Base-by-base conservation (phyloP, 2,329 filamentous ascomycete species). In the Aureobasidium sp. region DNA sequence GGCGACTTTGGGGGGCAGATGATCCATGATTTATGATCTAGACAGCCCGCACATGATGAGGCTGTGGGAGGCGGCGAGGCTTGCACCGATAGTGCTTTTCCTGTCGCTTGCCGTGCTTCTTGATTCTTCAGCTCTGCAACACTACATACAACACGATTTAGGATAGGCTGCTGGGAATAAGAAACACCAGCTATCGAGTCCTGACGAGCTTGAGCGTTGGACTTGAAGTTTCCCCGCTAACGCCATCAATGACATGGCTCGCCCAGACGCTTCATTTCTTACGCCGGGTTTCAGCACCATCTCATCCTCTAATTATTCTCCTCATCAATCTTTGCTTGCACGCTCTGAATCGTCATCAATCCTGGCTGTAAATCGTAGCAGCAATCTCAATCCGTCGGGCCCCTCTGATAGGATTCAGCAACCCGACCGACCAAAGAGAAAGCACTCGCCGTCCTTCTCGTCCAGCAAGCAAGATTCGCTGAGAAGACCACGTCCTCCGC, bases 401-500 rank as follows among this genome's bases (percentile, higher is more conserved):
- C 44, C 44, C 45, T 42, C 44, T 49, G 57, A 59, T 30, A 36
- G 59, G 53, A 62, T 16, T 48, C 45, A 48, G 45, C 45, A 48
- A 48, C 45, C 45, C 45, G 45, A 48, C 45, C 45, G 45, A 48
- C 44, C 48, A 45, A 60, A 59, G 42, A 45, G 51, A 29, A 63
- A 47, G n/a, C 63, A 49, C 59, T 47, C 54, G 37, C 47, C 55
- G 30, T 48, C 57, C 5, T 41, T 50, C 27, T 54, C 50, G 3
- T 54, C 37, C 5, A 59, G 48, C 55, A 61, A 53, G 59, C 50
- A 51, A 55, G 30, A 48, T 59, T 44, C 63, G 32, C 42, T 61
- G 64, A 64, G 66, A 49, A 50, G 59, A 62, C 61, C 64, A 59
- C 65, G 65, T 47, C 66, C 64, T 60, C 57, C 66, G 41, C 65